Percentiles rank a stretch among this genome's conserved stretches.
phyloP scores from a whole-genome alignment of 2,329 filamentous ascomycete genomes.

The Cladosporium velox region DNA sequence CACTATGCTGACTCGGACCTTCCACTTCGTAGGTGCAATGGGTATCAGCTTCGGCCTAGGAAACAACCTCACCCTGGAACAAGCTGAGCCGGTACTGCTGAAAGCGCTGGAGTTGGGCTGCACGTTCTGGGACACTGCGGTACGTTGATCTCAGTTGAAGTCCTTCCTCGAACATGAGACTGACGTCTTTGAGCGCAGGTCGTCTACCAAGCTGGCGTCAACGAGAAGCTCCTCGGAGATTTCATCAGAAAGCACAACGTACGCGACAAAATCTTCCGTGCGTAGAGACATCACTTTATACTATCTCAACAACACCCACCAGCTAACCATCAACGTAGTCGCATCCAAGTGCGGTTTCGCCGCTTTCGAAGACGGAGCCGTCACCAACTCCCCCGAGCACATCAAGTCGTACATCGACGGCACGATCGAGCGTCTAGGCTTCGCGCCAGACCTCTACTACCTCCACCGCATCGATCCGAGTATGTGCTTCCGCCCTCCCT shows the following conservation, averaged over 20 bases:
- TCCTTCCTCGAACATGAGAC: neutral
- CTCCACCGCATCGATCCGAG: slow-evolving; percentile 44
- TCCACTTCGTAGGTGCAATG: slow-evolving; percentile 41
- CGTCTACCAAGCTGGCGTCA: slow-evolving; percentile 50
- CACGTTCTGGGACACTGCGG: slow-evolving; percentile 35
- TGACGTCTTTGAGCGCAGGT: slow-evolving; percentile 37
- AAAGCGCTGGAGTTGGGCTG: slow-evolving; percentile 46
- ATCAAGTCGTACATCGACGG: slow-evolving; percentile 54
- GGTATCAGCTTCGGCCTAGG: slow-evolving; percentile 50
- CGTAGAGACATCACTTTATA: slow-evolving; percentile 22
- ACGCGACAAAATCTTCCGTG: slow-evolving; percentile 53
- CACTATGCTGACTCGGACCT: neutral
- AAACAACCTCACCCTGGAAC: slow-evolving; percentile 44
- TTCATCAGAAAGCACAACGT: slow-evolving; percentile 54
- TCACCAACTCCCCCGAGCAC: slow-evolving; percentile 51
- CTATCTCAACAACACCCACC: neutral
- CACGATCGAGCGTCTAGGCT: slow-evolving; percentile 52
- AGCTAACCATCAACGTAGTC: slow-evolving; percentile 36
- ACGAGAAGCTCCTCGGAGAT: slow-evolving; percentile 54
- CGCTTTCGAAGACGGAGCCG: slow-evolving; percentile 34
- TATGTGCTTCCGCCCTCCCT: slow-evolving; percentile 23
- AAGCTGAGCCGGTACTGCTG: slow-evolving; percentile 52
- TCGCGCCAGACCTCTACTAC: slow-evolving; percentile 48
- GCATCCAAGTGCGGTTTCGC: slow-evolving; percentile 53
- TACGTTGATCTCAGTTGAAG: slow-evolving; percentile 1